Base-by-base conservation (phyloP, 78 protist species). In the Acrasis kona region DNA sequence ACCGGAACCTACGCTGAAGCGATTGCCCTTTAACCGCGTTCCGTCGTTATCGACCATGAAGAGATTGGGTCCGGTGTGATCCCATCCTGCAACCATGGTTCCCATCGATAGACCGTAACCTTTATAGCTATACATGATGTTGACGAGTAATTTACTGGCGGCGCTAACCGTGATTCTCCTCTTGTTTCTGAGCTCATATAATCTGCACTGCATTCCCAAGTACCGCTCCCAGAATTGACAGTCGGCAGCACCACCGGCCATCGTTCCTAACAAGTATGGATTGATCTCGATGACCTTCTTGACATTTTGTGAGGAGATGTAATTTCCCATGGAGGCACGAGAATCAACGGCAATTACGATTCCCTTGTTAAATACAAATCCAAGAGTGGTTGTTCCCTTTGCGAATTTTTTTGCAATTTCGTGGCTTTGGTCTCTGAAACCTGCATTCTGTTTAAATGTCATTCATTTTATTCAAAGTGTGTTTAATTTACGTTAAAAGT, bases 171-270 rank as follows among this genome's bases (percentile, higher is more conserved):
- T 88, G 70, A 98, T 96, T 38, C 97, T 74, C 78, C 89, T 85
- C 80, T 91, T 87, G 80, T 97, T 94, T 50, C 92, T 78, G 31
- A 78, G 76, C 67, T 70, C 79, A 37, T 42, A 80, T 38, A 76
- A 10, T 38, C 98, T 85, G 83, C 99, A 96, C 32, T 84, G 87
- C 69, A 65, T 66, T 35, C 97, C 97, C 5, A 98, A 85, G 2
- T 89, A 81, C 7, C 99, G 77, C 80, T 97, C 96, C 99, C 97
- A 98, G 82, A 71, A 98, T 34, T 77, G 57, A 77, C 99, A 98
- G 79, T 98, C 99, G 0, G 99, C 99, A 0, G 99, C 99, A 30
- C 99, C 99, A 28, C 99, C 99, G 38, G 99, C 99, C 99, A 98
- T 97, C 29, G 99, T 98, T 19, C 99, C 99, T 9, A 98, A 84